A percentile compares a stretch with the other conserved stretches of the same genome.
These are phyloP conservation scores for Warburgia ugandensis DNA, from an alignment of 164 flowering plant genomes.

Conservation along the genomic window DNA sequence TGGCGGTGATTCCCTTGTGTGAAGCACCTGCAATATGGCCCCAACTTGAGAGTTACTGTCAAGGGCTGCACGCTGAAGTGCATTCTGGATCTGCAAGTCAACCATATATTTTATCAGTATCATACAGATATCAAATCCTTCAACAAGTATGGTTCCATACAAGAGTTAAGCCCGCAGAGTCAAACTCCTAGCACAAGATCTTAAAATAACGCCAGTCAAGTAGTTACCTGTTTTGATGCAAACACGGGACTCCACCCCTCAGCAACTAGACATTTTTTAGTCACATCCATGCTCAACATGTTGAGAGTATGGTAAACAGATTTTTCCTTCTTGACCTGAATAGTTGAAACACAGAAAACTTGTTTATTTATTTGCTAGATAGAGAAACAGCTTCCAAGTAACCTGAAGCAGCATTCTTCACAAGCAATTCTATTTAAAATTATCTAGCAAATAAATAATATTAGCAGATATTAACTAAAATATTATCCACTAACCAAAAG, in stretches of 20 bases:
- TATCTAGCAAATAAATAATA: too few species aligned
- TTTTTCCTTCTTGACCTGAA: conserved; percentile 86
- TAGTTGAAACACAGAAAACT: too few species aligned
- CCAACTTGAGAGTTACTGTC: conserved; percentile 88
- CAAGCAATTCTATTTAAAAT: too few species aligned
- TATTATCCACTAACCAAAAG: conserved; percentile 40
- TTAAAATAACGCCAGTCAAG: neutral
- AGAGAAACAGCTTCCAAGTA: too few species aligned
- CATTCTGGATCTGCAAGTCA: conserved; percentile 67
- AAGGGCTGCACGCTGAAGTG: conserved; percentile 57
- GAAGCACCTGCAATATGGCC: conserved; percentile 70
- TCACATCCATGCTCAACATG: conserved; percentile 97
- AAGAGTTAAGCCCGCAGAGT: too few species aligned
- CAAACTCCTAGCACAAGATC: too few species aligned
- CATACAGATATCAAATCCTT: neutral
- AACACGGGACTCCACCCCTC: conserved; percentile 97
- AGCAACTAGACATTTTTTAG: conserved; percentile 94
- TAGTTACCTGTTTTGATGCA: conserved; percentile 66
- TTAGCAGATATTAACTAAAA: too few species aligned
- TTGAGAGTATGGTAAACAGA: conserved; percentile 78
- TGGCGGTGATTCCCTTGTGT: conserved; percentile 69
- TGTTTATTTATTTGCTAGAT: too few species aligned
- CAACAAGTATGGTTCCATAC: neutral
- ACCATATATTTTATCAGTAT: conserved; percentile 7
- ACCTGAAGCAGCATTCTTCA: too few species aligned